phyloP scores from a whole-genome alignment of 23 red algal species.

The Gracilaria gracilis region DNA sequence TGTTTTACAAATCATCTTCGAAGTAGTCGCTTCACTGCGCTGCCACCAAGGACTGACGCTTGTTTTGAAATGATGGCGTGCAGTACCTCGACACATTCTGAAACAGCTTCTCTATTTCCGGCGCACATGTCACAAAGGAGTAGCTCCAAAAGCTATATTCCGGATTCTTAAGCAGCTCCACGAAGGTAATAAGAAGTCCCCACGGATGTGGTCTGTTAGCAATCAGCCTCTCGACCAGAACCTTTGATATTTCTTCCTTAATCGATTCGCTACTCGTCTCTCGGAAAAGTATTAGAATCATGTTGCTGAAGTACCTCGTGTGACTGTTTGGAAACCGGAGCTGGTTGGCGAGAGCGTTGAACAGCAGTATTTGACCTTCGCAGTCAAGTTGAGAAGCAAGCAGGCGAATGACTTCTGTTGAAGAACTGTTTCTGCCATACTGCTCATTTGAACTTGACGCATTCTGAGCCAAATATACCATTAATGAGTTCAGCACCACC shows the following conservation, averaged over 20 bases:
- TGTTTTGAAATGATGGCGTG: slow-evolving; percentile 58
- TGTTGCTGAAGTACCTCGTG: slow-evolving; percentile 88
- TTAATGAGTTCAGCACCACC: slow-evolving; percentile 76
- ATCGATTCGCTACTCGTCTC: slow-evolving; percentile 75
- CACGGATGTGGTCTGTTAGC: slow-evolving; percentile 97
- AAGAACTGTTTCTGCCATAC: background rate
- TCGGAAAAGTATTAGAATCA: slow-evolving; percentile 89
- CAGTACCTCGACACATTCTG: slow-evolving; percentile 91
- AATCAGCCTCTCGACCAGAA: slow-evolving; percentile 94
- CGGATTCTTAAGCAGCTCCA: slow-evolving; percentile 95
- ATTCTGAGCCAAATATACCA: slow-evolving; percentile 87
- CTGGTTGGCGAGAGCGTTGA: slow-evolving; percentile 92
- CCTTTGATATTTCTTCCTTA: slow-evolving; percentile 89
- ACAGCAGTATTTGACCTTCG: slow-evolving; percentile 84
- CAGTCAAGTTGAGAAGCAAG: slow-evolving; percentile 77
- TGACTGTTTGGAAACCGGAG: slow-evolving; percentile 94
- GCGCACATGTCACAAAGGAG: slow-evolving; percentile 87
- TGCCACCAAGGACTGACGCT: slow-evolving; percentile 18
- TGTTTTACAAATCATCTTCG: background rate
- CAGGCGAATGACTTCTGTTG: slow-evolving; percentile 74
- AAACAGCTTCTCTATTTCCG: slow-evolving; percentile 89
- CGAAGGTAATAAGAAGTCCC: slow-evolving; percentile 96
- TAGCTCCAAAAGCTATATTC: slow-evolving; percentile 95
- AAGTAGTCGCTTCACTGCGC: background rate
- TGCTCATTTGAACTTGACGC: slow-evolving; percentile 7